Percentiles rank a stretch among this genome's conserved stretches.
These are phyloP conservation scores for Cladobotryum protrusum DNA, from an alignment of 2,329 filamentous ascomycete species.

Conservation along the genomic window DNA sequence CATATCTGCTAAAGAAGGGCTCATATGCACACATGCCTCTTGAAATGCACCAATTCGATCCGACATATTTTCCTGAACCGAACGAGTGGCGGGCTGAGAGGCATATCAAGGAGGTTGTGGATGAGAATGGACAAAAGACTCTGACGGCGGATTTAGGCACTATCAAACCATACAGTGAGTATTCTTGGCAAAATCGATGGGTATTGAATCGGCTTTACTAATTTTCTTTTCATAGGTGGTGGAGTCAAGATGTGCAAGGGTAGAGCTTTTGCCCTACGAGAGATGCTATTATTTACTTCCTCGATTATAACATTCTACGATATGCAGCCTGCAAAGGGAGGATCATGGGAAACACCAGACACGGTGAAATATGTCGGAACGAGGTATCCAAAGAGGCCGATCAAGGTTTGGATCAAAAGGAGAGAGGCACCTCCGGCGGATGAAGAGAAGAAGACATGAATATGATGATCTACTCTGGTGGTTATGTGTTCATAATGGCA, in stretches of 20 bases:
- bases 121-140: slow-evolving; percentile 19
- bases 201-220: neutral
- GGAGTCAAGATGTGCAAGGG: slow-evolving; percentile 28
- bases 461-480: neutral
- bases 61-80: slow-evolving; percentile 26
- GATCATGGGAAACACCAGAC: slow-evolving; percentile 22
- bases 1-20: slow-evolving; percentile 28
- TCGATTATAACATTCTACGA: slow-evolving; percentile 33
- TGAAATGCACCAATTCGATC: slow-evolving; percentile 31
- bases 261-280: slow-evolving; percentile 25
- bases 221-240: slow-evolving; percentile 19
- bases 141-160: slow-evolving; percentile 20
- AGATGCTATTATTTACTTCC: slow-evolving; percentile 29
- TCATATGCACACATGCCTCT: slow-evolving; percentile 29
- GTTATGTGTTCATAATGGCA: too few relatives aligned
- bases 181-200: neutral
- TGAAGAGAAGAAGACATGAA: neutral
- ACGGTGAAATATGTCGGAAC: slow-evolving; percentile 22
- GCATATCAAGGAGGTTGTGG: slow-evolving; percentile 24
- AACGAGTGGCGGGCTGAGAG: slow-evolving; percentile 30
- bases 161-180: slow-evolving; percentile 29
- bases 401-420: slow-evolving; percentile 30
- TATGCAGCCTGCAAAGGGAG: slow-evolving; percentile 24
- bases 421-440: slow-evolving; percentile 12
- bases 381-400: slow-evolving; percentile 19